Evolutionary conservation across 2,329 filamentous ascomycete species (phyloP).

Genomic region (Fusarium guadeloupense): DNA sequence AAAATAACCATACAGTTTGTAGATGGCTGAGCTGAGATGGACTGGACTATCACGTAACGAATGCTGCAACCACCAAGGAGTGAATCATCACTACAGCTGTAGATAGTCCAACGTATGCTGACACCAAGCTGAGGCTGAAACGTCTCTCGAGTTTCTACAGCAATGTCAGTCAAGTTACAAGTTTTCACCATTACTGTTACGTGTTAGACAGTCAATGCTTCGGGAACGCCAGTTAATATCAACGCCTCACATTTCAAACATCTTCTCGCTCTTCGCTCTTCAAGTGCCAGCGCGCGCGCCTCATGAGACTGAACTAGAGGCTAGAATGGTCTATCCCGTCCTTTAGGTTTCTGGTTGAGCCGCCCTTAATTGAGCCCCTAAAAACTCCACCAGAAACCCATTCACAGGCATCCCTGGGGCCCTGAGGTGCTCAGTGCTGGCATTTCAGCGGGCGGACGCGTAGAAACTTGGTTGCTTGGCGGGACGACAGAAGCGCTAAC

Average conservation of each 20-base stretch:
- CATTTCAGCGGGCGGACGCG: slow-evolving; percentile 11
- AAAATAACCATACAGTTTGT: slow-evolving; percentile 22
- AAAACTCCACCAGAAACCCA: slow-evolving; percentile 23
- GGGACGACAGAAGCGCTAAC: slow-evolving; percentile 28
- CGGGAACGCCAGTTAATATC: slow-evolving; percentile 10
- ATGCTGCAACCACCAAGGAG: slow-evolving; percentile 4
- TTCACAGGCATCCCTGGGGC: neutral
- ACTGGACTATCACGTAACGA: neutral
- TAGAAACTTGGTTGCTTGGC: slow-evolving; percentile 23
- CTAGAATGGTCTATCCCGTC: slow-evolving; percentile 14
- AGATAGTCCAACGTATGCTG: neutral
- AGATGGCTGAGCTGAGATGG: neutral
- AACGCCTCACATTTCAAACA: slow-evolving; percentile 13
- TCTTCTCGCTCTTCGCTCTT: too few species aligned
- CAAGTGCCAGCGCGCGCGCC: slow-evolving; percentile 21
- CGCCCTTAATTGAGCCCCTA: slow-evolving; percentile 29
- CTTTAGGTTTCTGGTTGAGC: slow-evolving; percentile 7
- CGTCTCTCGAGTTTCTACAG: slow-evolving; percentile 20
- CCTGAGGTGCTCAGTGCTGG: slow-evolving; percentile 13
- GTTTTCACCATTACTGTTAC: slow-evolving; percentile 16
- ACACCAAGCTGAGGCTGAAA: slow-evolving; percentile 29
- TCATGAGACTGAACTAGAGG: slow-evolving; percentile 17
- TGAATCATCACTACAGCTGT: too few species aligned
- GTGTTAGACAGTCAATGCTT: slow-evolving; percentile 21
- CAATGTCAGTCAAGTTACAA: slow-evolving; percentile 9